phyloP scores from a whole-genome alignment of 2,329 filamentous ascomycete species.

The Chaetomium olivaceum region DNA sequence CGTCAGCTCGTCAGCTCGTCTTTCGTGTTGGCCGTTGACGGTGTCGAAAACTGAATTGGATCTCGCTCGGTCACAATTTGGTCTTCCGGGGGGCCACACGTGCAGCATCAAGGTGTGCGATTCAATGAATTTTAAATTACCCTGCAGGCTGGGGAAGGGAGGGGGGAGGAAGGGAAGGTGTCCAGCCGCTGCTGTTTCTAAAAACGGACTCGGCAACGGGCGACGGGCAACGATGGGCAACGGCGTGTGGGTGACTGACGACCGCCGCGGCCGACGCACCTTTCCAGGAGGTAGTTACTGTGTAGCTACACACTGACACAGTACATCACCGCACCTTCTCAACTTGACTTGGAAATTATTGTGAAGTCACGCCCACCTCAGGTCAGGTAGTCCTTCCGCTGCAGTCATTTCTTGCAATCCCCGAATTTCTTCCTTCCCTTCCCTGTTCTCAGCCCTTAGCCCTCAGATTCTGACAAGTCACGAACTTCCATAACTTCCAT shows the following conservation, averaged over 20 bases:
- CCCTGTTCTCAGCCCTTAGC: background rate
- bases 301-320: no score
- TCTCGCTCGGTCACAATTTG: constrained; percentile 29
- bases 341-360: background rate
- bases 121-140: constrained; percentile 33
- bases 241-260: background rate
- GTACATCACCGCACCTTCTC: background rate
- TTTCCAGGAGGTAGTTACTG: no score
- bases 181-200: constrained; percentile 27
- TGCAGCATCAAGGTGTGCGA: constrained; percentile 28
- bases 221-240: constrained; percentile 4
- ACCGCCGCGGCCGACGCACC: no score
- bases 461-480: constrained; percentile 6
- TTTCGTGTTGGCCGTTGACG: background rate
- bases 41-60: constrained; percentile 24
- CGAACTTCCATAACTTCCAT: no score
- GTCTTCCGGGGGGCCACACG: constrained; percentile 29
- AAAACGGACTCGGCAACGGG: constrained; percentile 30
- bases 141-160: constrained; percentile 17
- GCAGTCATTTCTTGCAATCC: background rate
- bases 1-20: background rate
- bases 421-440: background rate
- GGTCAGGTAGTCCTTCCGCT: no score
- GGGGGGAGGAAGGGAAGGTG: constrained; percentile 13
- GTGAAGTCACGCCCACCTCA: no score